These are phyloP conservation scores for Pythium myriotylum DNA, from an alignment of 352 stramenopile species.

Conservation along the genomic window DNA sequence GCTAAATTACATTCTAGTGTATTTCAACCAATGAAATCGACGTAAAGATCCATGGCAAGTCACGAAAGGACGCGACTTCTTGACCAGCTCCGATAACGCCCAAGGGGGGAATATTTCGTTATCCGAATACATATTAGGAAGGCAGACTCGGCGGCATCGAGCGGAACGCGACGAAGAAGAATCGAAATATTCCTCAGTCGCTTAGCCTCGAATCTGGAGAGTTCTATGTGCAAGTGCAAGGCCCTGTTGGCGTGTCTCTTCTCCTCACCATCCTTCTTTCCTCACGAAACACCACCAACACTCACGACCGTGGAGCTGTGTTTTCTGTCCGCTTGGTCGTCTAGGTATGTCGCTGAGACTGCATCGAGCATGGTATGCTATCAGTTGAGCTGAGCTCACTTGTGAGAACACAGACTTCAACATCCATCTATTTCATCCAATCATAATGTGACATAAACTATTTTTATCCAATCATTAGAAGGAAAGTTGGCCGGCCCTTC, in stretches of 20 bases:
- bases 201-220: too few relatives aligned
- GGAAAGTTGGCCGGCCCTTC: too few relatives aligned
- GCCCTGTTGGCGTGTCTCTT: not conserved
- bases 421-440: slow-evolving; percentile 10
- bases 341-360: too few relatives aligned
- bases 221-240: not conserved
- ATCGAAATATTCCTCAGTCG: not conserved
- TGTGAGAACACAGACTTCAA: slow-evolving; percentile 6
- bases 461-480: slow-evolving; percentile 6
- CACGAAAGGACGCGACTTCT: slow-evolving; percentile 15
- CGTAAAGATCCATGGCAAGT: slow-evolving; percentile 5
- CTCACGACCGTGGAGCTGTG: too few relatives aligned
- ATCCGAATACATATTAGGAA: not conserved
- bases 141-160: not conserved
- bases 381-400: too few relatives aligned
- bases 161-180: too few relatives aligned
- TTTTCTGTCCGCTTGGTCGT: too few relatives aligned
- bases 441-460: slow-evolving; percentile 3
- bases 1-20: not conserved
- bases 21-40: slow-evolving; percentile 12
- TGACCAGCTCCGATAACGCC: not conserved
- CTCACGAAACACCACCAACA: too few relatives aligned
- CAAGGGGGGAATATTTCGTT: slow-evolving; percentile 1
- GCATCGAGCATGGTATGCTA: too few relatives aligned
- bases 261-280: too few relatives aligned